These are phyloP conservation scores for Bothriochloa decipiens DNA, from an alignment of 176 grass and related monocot genomes.

Conservation along the genomic window DNA sequence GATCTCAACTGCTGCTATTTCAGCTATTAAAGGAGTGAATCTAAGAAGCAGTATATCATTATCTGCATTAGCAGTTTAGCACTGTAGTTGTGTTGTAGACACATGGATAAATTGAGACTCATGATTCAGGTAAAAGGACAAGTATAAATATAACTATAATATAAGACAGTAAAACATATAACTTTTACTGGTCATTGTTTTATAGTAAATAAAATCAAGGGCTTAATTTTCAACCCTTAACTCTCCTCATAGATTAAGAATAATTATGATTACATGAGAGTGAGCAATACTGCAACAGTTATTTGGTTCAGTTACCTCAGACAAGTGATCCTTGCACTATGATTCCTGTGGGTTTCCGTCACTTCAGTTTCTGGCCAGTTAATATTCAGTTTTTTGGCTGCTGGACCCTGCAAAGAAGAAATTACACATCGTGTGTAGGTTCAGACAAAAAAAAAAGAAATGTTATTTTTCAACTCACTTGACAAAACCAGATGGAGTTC, in stretches of 20 bases:
- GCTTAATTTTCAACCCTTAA: constrained; percentile 2
- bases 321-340: constrained; percentile 83
- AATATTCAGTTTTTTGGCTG: constrained; percentile 44
- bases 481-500: constrained; percentile 55
- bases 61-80: not conserved
- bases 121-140: not conserved
- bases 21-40: not conserved
- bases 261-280: constrained; percentile 26
- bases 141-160: not conserved
- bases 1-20: constrained; percentile 11
- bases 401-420: constrained; percentile 67
- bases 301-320: constrained; percentile 57
- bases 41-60: not conserved
- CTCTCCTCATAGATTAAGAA: not conserved
- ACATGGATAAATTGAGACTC: not conserved
- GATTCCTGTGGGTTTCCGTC: constrained; percentile 51
- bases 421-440: constrained; percentile 20
- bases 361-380: constrained; percentile 28
- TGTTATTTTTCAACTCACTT: constrained; percentile 46
- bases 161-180: not conserved
- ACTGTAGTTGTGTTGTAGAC: not conserved
- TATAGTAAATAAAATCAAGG: not conserved
- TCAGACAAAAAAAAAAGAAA: constrained; percentile 21
- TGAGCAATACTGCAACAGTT: constrained; percentile 14
- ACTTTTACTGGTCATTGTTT: constrained; percentile 1